Conservation (phyloP, 169 alveolate genomes). For the Perkinsus olseni region DNA sequence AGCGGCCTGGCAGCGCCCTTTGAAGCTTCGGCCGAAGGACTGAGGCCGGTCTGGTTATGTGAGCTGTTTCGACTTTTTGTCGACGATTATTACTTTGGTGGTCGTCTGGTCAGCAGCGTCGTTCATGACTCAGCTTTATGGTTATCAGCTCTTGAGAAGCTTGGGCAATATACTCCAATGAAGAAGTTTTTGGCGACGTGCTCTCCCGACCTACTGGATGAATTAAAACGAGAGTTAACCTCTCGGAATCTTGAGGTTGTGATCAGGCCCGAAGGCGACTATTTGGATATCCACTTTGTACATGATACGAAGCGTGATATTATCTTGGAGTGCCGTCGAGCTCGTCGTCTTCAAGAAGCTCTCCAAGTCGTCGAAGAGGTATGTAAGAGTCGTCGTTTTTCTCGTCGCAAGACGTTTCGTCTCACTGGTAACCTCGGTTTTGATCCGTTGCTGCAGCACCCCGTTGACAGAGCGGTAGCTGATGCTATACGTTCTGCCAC, state of each 20-base stretch:
- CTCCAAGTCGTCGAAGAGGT: background rate
- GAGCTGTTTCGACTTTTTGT: background rate
- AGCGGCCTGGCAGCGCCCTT: too few relatives aligned
- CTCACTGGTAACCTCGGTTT: background rate
- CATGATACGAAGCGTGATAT: background rate
- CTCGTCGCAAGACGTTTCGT: background rate
- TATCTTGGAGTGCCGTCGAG: background rate
- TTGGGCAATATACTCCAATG: background rate
- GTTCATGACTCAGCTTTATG: background rate
- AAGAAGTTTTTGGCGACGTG: background rate
- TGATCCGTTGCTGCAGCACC: background rate
- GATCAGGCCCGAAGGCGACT: background rate
- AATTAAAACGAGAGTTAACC: background rate
- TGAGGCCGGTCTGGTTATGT: too few relatives aligned
- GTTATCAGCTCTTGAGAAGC: background rate
- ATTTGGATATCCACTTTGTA: background rate
- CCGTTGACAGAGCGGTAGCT: background rate
- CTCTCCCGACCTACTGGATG: background rate
- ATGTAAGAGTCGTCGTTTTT: background rate
- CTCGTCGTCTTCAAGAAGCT: background rate
- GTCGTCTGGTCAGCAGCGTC: background rate
- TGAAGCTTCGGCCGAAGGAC: too few relatives aligned
- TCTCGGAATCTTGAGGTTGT: background rate
- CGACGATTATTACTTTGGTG: background rate
- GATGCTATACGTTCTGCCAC: background rate